These are phyloP conservation scores for Ustilago lituana DNA, from an alignment of 1,284 basidiomycete genomes.

Conservation along the genomic window DNA sequence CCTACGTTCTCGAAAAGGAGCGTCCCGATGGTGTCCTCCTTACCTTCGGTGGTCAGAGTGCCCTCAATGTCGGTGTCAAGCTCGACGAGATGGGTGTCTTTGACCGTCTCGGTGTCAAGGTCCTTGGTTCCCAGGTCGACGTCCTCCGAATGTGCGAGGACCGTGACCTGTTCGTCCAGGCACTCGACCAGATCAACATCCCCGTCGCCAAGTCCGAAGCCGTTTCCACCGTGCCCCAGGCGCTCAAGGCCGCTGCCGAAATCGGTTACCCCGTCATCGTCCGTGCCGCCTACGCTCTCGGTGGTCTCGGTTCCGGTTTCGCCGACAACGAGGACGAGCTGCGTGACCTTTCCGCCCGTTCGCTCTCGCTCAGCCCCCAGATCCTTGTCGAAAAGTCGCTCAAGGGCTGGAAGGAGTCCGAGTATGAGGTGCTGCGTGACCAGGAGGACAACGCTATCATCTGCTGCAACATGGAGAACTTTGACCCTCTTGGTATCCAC, in stretches of 20 bases:
- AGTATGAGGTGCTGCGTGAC: slow-evolving; percentile 99
- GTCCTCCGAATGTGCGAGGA: slow-evolving; percentile 83
- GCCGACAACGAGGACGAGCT: slow-evolving; percentile 95
- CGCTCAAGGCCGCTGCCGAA: slow-evolving; percentile 85
- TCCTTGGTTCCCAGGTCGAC: slow-evolving; percentile 91
- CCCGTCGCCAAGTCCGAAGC: slow-evolving; percentile 97
- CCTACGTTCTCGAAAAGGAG: slow-evolving; percentile 98
- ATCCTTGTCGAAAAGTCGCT: slow-evolving; percentile 97
- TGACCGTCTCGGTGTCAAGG: slow-evolving; percentile 91
- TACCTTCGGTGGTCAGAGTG: slow-evolving; percentile 98
- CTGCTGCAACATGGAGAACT: slow-evolving; percentile 98
- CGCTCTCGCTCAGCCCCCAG: slow-evolving; percentile 89
- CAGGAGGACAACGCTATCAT: slow-evolving; percentile 87
- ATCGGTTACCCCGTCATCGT: slow-evolving; percentile 99
- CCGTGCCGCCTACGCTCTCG: slow-evolving; percentile 96
- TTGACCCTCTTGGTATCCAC: slow-evolving; percentile 97
- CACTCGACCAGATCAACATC: slow-evolving; percentile 97
- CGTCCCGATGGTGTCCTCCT: slow-evolving; percentile 95
- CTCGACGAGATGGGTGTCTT: slow-evolving; percentile 97
- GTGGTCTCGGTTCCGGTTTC: slow-evolving; percentile 98
- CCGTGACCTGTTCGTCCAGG: slow-evolving; percentile 95
- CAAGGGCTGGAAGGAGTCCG: slow-evolving; percentile 99
- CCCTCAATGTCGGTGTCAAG: slow-evolving; percentile 96
- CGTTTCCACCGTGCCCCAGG: slow-evolving; percentile 92
- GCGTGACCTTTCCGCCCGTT: slow-evolving; percentile 90